These are phyloP conservation scores for Rhodotorula sp. DNA, from an alignment of 1,284 basidiomycete species.

Conservation along the genomic window DNA sequence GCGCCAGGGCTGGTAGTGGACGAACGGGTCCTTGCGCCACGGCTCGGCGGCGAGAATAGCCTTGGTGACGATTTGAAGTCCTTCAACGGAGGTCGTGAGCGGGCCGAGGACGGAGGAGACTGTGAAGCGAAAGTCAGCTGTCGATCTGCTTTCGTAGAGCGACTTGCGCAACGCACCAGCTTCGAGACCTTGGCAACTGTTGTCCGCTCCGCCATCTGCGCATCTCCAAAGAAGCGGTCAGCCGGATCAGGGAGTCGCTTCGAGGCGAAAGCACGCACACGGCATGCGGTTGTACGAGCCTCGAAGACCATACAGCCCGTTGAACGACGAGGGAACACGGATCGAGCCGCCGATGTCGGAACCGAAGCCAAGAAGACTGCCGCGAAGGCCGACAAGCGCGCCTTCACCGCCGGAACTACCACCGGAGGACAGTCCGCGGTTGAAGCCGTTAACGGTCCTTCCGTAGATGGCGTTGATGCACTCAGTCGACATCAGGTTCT, in stretches of 20 bases:
- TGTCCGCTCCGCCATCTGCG: constrained; percentile 54
- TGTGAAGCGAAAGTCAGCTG: no score
- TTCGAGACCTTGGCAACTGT: constrained; percentile 38
- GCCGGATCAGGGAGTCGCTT: neutral
- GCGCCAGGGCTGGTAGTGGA: constrained; percentile 63
- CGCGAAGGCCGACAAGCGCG: constrained; percentile 60
- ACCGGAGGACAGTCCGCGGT: constrained; percentile 58
- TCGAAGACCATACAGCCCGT: constrained; percentile 67
- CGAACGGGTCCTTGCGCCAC: constrained; percentile 65
- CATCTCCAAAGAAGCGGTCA: neutral
- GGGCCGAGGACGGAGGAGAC: constrained; percentile 71
- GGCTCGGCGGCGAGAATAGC: constrained; percentile 60
- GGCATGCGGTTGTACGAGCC: constrained; percentile 70
- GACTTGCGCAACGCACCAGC: constrained; percentile 45
- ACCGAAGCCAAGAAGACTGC: constrained; percentile 64
- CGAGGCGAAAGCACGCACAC: constrained; percentile 44
- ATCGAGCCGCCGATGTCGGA: constrained; percentile 68
- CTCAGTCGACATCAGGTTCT: constrained; percentile 47
- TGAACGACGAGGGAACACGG: constrained; percentile 59
- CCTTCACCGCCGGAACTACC: constrained; percentile 66
- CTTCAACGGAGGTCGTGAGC: constrained; percentile 60
- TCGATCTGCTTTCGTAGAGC: no score
- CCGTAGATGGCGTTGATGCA: constrained; percentile 59
- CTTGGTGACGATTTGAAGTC: constrained; percentile 64
- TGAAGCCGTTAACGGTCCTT: constrained; percentile 64